Evolutionary conservation across 805 yeast species (phyloP), one percentile per base, ranked within the genome.

Genomic region (Candida krabiensis): DNA sequence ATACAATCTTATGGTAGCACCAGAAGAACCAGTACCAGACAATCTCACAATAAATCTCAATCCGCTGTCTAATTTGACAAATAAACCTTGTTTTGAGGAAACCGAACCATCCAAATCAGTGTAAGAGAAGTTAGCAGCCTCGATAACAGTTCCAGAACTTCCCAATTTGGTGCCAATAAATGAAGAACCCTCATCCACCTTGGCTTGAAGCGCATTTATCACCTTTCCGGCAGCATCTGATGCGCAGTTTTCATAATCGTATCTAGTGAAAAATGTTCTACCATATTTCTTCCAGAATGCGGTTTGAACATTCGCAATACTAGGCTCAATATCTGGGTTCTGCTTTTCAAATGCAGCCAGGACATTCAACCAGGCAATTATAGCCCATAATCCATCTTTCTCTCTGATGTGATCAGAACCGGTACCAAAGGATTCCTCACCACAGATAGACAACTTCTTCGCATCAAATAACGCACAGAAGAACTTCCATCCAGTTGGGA

Each of bases 401-500:
- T 91, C 99, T 62, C 99, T 84, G 49, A 93, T 85, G 60, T 91
- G 99, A 68, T 91, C 85, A 14, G 97, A 89, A 30, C 99, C 99
- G 19, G 99, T 91, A 57, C 99, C 99, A 56, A 91, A 91, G 21
- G 95, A 84, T 69, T 91, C 99, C 67, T 91, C 99, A 53, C 99
- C 99, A 67, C 99, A 91, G 58, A 91, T 91, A 42, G 96, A 86
- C 53, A 91, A 75, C 67, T 89, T 90, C 56, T 87, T 79, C 27
- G 95, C 90, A 60, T 91, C 99, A 56, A 91, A 91, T 49, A 91
- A 69, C 4, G 96, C 91, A 67, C 98, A 90, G 77, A 91, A 91
- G 62, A 91, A 91, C 67, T 91, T 91, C 99, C 99, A 91, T 24
- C 98, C 99, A 14, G 99, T 91, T 38, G 99, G 99, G 5, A 93